Conservation (phyloP, 2,329 filamentous ascomycete species). For the Botrytis galanthina region DNA sequence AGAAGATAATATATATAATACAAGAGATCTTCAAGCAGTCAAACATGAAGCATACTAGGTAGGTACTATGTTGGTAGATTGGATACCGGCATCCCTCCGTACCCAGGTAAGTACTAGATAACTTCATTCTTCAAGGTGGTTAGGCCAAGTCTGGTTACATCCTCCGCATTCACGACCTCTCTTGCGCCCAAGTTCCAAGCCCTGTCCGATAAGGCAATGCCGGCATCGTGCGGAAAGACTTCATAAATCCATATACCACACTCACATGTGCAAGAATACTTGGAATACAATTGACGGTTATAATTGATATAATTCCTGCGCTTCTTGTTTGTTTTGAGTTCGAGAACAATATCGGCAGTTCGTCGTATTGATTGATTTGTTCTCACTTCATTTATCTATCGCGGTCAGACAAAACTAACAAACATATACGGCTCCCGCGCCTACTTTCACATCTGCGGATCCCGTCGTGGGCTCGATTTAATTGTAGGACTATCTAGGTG, state of each 20-base stretch:
- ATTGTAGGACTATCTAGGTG: background rate
- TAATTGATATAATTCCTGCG: background rate
- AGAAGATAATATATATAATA: too few species aligned
- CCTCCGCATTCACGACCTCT: background rate
- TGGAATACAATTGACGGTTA: background rate
- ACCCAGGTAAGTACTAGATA: background rate
- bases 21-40: background rate
- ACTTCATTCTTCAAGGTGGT: background rate
- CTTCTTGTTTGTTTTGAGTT: background rate
- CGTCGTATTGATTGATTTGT: background rate
- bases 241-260: background rate
- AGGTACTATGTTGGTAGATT: background rate
- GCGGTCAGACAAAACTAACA: background rate
- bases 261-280: background rate
- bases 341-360: background rate
- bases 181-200: background rate
- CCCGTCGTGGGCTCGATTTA: background rate
- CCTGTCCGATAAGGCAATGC: background rate
- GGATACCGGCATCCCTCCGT: background rate
- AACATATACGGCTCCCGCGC: constrained; percentile 1
- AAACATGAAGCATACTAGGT: background rate
- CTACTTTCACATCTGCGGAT: background rate
- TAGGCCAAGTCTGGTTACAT: background rate
- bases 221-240: background rate
- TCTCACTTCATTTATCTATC: background rate